Evolutionary conservation across 176 grass and related monocot species (phyloP).

Genomic region (Zizania latifolia): DNA sequence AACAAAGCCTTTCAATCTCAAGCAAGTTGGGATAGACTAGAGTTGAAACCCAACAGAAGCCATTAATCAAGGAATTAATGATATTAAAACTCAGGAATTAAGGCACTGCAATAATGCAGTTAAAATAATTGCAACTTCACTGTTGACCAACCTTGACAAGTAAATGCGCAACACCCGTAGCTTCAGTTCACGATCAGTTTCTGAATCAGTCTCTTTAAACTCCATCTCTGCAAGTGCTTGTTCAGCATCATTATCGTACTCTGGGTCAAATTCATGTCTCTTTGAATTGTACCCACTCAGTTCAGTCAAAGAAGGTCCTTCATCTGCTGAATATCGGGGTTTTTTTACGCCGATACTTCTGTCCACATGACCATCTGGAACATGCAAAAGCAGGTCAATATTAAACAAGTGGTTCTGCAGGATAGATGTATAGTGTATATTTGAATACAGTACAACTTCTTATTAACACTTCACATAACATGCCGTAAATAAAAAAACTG

Average conservation of each 20-base stretch:
- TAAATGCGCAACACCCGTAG: constrained; percentile 82
- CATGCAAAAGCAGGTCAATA: constrained; percentile 16
- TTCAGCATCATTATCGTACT: constrained; percentile 97
- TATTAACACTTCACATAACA: neutral
- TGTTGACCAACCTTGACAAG: constrained; percentile 62
- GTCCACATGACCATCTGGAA: constrained; percentile 71
- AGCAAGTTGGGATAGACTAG: too few species aligned
- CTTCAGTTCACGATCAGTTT: constrained; percentile 87
- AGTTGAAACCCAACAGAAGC: too few species aligned
- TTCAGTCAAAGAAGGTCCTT: constrained; percentile 87
- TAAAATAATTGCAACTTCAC: neutral
- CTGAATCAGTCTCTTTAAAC: constrained; percentile 87
- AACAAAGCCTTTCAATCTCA: too few species aligned
- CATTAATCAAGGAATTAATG: too few species aligned
- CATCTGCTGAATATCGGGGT: constrained; percentile 81
- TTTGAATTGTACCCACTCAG: constrained; percentile 90
- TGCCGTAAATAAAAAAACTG: neutral
- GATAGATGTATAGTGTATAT: neutral
- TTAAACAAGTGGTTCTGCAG: neutral
- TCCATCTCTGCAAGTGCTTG: constrained; percentile 96
- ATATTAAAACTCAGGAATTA: neutral
- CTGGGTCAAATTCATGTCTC: constrained; percentile 94
- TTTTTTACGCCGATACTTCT: constrained; percentile 91
- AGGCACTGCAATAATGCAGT: neutral
- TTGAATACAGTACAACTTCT: neutral